Evolutionary conservation across 2,329 filamentous ascomycete species (phyloP), one percentile per base, ranked within the genome.

Genomic region (Claviceps sp.): DNA sequence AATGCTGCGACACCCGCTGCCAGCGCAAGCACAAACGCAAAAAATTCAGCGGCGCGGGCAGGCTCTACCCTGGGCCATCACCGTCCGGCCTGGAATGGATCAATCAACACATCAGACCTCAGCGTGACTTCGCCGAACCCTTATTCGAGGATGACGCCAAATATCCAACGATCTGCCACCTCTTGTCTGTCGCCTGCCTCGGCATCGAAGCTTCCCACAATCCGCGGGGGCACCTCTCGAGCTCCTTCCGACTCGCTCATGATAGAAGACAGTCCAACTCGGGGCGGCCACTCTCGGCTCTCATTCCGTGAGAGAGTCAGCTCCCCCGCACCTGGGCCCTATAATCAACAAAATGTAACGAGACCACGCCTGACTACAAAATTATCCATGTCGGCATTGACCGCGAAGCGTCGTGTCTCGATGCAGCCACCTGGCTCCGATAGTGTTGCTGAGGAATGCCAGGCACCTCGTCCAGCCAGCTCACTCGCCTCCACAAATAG

Each of bases 11-110:
- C 68, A 3, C 72, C 56, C 59, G 64, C 53, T 59, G 70, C 66
- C 57, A 67, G 60, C 47, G 61, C 59, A 51, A 65, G 60, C 52
- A 60, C 66, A 57, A 67, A 60, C 47, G 61, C 60, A 51, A 65
- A 60, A 52, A 60, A 70, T 48, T 16, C 42, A 16, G 22, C 42
- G 16, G 51, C n/a, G n/a, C 71, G 75, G 49, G 70, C 76, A 52
- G 62, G 70, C 41, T 69, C 73, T 2, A 72, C 71, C 11, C 58
- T 73, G 38, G 64, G 76, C 53, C 73, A 77, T 52, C 73, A 77
- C 52, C 80, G 84, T 49, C 87, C 87, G 3, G 77, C 81, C 53
- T 93, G 87, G 87, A 91, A 83, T 61, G 62, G 61, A 11, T 85
- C 82, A 34, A 79, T 81, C 5, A 88, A 84, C 59, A 76, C 78